Percentiles rank a stretch among this genome's conserved stretches.
phyloP scores from a whole-genome alignment of 352 stramenopile genomes.

The Phytophthora palmivora region DNA sequence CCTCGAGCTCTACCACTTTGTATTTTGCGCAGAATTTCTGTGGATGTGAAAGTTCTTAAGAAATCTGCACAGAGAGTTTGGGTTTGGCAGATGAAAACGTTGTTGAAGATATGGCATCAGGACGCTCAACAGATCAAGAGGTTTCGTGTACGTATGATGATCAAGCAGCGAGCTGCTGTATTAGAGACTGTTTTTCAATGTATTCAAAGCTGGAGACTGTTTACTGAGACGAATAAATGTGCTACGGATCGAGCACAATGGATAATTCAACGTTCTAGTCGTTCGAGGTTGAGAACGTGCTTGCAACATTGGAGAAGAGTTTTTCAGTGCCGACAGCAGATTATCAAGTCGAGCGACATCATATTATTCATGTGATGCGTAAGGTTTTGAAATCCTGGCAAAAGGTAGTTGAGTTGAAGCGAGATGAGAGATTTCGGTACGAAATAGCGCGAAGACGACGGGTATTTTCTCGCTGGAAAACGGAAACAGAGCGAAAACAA shows the following conservation, averaged over 20 bases:
- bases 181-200: slow-evolving; percentile 50
- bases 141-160: slow-evolving; percentile 28
- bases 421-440: slow-evolving; percentile 8
- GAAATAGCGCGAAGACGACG: slow-evolving; percentile 20
- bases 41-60: slow-evolving; percentile 36
- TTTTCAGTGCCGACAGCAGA: slow-evolving; percentile 13
- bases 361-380: background rate
- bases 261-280: slow-evolving; percentile 41
- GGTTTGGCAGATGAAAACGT: slow-evolving; percentile 19
- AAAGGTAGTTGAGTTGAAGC: background rate
- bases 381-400: slow-evolving; percentile 24
- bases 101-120: slow-evolving; percentile 20
- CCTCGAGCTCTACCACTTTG: slow-evolving; percentile 38
- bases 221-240: slow-evolving; percentile 35
- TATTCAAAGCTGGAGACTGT: slow-evolving; percentile 52
- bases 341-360: background rate
- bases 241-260: slow-evolving; percentile 40
- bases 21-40: slow-evolving; percentile 40
- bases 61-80: slow-evolving; percentile 22
- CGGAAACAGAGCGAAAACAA: slow-evolving; percentile 16
- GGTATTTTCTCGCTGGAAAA: slow-evolving; percentile 17
- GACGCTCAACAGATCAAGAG: slow-evolving; percentile 2
- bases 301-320: slow-evolving; percentile 37
- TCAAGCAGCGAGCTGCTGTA: slow-evolving; percentile 30
- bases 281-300: slow-evolving; percentile 22